A percentile compares a stretch with the other conserved stretches of the same genome.
phyloP scores from a whole-genome alignment of 768 basidiomycete genomes.

The Stropharia rugosoannulata region DNA sequence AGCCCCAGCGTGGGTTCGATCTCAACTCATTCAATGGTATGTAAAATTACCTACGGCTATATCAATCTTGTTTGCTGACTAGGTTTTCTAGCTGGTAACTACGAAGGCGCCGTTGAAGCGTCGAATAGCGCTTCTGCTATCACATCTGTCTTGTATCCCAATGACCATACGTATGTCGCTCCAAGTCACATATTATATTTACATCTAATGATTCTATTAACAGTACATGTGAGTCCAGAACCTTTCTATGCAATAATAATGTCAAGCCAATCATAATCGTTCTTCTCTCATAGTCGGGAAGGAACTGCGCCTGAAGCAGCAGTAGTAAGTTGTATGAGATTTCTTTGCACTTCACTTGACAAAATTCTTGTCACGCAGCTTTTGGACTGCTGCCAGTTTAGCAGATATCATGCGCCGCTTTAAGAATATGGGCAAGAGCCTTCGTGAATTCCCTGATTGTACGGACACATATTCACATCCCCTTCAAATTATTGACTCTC shows the following conservation, averaged over 20 bases:
- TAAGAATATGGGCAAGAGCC: slow-evolving; percentile 83
- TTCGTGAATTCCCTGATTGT: slow-evolving; percentile 84
- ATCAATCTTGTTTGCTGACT: background rate
- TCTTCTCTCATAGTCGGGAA: slow-evolving; percentile 59
- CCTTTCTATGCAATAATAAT: background rate
- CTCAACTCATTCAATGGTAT: slow-evolving; percentile 92
- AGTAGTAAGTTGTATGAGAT: slow-evolving; percentile 54
- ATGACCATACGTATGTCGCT: slow-evolving; percentile 73
- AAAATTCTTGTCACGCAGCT: slow-evolving; percentile 32
- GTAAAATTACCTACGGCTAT: slow-evolving; percentile 5
- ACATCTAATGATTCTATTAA: slow-evolving; percentile 5
- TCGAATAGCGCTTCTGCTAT: slow-evolving; percentile 92
- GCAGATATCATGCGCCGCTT: slow-evolving; percentile 91
- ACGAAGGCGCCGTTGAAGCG: slow-evolving; percentile 84
- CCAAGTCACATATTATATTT: background rate
- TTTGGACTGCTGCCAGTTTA: slow-evolving; percentile 89
- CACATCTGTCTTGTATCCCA: slow-evolving; percentile 94
- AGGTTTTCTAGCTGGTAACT: slow-evolving; percentile 72
- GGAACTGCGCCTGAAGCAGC: slow-evolving; percentile 90
- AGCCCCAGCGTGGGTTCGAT: slow-evolving; percentile 90
- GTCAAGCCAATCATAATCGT: background rate
- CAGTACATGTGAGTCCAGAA: slow-evolving; percentile 41
- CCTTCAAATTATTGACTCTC: background rate
- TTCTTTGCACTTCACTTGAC: background rate
- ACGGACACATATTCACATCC: slow-evolving; percentile 21